Conservation (phyloP, 192 early-diverging fungal genomes). For the Umbelopsis sp. region DNA sequence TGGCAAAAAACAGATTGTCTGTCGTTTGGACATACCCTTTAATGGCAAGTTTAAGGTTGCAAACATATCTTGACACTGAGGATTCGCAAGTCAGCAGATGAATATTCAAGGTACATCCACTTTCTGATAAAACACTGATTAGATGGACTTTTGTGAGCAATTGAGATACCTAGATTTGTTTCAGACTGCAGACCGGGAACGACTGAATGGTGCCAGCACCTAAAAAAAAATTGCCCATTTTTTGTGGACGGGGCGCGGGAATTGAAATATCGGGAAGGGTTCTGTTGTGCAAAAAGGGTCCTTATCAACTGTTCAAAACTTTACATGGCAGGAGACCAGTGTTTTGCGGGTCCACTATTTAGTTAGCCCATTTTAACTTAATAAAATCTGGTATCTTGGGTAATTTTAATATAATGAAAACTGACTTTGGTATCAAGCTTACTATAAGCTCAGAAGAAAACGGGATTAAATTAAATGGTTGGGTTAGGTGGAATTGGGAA, state of each 20-base stretch:
- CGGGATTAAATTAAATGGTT: not conserved
- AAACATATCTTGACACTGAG: constrained; percentile 25
- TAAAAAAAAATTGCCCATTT: constrained; percentile 14
- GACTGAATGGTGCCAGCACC: not conserved
- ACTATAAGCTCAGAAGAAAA: not conserved
- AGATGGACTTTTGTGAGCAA: not conserved
- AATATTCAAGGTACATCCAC: not conserved
- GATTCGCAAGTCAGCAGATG: not conserved
- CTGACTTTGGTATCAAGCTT: not conserved
- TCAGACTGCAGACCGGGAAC: not conserved
- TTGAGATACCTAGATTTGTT: not conserved
- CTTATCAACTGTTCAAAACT: not conserved
- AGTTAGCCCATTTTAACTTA: too few relatives aligned
- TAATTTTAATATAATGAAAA: not conserved
- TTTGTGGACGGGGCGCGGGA: constrained; percentile 8
- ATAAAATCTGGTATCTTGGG: not conserved
- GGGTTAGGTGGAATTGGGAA: not conserved
- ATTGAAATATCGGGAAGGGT: constrained; percentile 8
- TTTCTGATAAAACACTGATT: not conserved
- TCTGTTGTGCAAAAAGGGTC: constrained; percentile 18
- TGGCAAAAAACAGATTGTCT: too few relatives aligned
- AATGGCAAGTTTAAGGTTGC: constrained; percentile 39
- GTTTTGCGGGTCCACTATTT: too few relatives aligned
- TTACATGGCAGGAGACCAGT: too few relatives aligned
- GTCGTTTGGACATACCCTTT: constrained; percentile 26